Evolutionary conservation across 2,329 filamentous ascomycete genomes (phyloP).

Genomic region (Diaporthe amygdali): DNA sequence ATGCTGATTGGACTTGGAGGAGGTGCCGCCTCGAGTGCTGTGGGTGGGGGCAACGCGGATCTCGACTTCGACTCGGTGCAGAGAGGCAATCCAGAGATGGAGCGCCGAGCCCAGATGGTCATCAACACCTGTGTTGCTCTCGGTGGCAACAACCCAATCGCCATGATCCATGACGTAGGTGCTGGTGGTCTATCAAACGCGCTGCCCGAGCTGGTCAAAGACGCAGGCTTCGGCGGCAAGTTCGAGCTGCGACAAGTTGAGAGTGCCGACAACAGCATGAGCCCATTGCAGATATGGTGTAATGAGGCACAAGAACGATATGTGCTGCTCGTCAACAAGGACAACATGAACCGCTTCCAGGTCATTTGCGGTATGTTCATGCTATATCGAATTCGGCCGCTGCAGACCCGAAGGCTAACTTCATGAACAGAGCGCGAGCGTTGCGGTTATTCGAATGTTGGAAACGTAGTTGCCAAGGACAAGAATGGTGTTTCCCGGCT

Average conservation of each 20-base stretch:
- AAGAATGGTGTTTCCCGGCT: slow-evolving; percentile 72
- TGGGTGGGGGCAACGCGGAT: slow-evolving; percentile 85
- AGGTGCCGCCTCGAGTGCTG: slow-evolving; percentile 90
- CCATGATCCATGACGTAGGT: slow-evolving; percentile 97
- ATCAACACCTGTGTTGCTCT: slow-evolving; percentile 92
- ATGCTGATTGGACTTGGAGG: slow-evolving; percentile 98
- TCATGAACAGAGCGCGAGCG: slow-evolving; percentile 71
- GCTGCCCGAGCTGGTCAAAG: slow-evolving; percentile 87
- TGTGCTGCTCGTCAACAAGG: slow-evolving; percentile 84
- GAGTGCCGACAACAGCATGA: slow-evolving; percentile 89
- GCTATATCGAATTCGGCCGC: not conserved
- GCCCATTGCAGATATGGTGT: slow-evolving; percentile 96
- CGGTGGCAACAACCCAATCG: slow-evolving; percentile 85
- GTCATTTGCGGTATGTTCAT: slow-evolving; percentile 62
- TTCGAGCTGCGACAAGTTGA: slow-evolving; percentile 97
- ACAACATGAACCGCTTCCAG: slow-evolving; percentile 78
- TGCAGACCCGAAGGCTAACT: slow-evolving; percentile 17
- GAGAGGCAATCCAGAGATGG: slow-evolving; percentile 94
- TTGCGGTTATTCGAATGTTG: slow-evolving; percentile 92
- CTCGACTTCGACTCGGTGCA: slow-evolving; percentile 98
- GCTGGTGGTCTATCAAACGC: slow-evolving; percentile 81
- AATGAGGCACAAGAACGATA: slow-evolving; percentile 97
- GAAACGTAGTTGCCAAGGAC: slow-evolving; percentile 70
- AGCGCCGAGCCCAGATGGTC: slow-evolving; percentile 94
- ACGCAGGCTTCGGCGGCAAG: slow-evolving; percentile 86